Base-by-base conservation (phyloP, 2,329 filamentous ascomycete species). In the Colletotrichum cordylinicola region DNA sequence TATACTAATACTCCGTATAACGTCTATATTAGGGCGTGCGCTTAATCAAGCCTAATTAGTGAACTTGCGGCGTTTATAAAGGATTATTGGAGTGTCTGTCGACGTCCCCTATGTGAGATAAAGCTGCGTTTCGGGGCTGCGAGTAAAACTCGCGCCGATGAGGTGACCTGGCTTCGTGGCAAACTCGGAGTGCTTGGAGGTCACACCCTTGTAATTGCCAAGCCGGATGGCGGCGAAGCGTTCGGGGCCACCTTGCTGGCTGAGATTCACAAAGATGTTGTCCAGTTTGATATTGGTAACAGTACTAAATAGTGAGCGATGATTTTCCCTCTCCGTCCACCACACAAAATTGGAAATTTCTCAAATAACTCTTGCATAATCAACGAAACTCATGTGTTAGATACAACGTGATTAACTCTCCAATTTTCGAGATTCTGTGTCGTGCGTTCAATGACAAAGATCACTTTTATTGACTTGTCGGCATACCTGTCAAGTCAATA, bases 101-200 rank as follows among this genome's bases (percentile, higher is more conserved):
- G 10, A 29, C 6, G 39, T 55, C 3, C 68, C 37, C 39, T 21
- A 24, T 15, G 10, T 13, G 15, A 70, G 39, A 16, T n/a, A 15
- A 10, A 64, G 35, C 58, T 8, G 15, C 4, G 29, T 60, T 70
- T 70, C n/a, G 5, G 68, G 31, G 67, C 82, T 85, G 48, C 82
- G 82, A 72, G 82, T 83, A 52, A 83, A 80, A n/a, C 29, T 27
- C 8, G 48, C 27, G 33, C 62, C 70, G 31, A 67, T 61, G 21
- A 43, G 62, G 15, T 62, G 58, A 21, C 68, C 21, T 29, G 16
- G 56, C 58, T 70, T 58, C 5, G 9, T 64, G 18, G 39, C 39
- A 52, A 64, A 70, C 29, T 64, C 6, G 2, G 21, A 70, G 31
- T 70, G 0, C 8, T 64, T 64, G 29, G 37, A 64, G 58, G 56